phyloP scores from a whole-genome alignment of 495 filamentous ascomycete genomes.

The Elaphomyces granulatus region DNA sequence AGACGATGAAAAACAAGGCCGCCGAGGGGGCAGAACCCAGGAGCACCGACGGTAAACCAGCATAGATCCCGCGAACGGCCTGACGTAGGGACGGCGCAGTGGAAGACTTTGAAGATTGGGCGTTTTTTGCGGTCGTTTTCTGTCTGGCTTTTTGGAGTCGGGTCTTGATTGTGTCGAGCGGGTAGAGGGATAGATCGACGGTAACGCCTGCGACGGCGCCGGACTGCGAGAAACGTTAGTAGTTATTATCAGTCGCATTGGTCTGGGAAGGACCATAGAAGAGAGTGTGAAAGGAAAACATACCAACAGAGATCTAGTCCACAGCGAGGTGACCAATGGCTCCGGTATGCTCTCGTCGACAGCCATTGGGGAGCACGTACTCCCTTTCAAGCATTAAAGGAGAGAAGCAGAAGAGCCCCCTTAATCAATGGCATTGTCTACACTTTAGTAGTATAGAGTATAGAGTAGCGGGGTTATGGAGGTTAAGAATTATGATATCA shows the following conservation, averaged over 20 bases:
- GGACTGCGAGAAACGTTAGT: no score
- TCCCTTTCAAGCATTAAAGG: no score
- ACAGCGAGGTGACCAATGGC: constrained; percentile 28
- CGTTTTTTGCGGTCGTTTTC: constrained; percentile 38
- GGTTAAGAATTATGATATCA: no score
- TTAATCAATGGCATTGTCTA: no score
- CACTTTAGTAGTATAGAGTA: no score
- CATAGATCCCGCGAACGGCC: constrained; percentile 58
- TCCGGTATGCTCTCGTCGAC: constrained; percentile 6
- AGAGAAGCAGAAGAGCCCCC: no score
- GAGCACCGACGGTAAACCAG: constrained; percentile 49
- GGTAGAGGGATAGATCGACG: constrained; percentile 81
- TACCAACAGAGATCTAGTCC: constrained; percentile 34
- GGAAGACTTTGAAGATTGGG: constrained; percentile 49
- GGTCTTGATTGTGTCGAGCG: constrained; percentile 84
- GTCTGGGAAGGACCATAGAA: no score
- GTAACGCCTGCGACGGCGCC: constrained; percentile 75
- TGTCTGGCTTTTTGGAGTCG: constrained; percentile 75
- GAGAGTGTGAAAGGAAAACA: no score
- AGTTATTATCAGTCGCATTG: no score
- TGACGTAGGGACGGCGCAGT: constrained; percentile 25
- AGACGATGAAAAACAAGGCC: constrained; percentile 95
- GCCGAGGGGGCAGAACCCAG: constrained; percentile 86
- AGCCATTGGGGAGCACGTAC: no score
- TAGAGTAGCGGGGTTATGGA: no score